These are phyloP conservation scores for Rubroboletus satanas DNA, from an alignment of 768 basidiomycete species.

Conservation along the genomic window DNA sequence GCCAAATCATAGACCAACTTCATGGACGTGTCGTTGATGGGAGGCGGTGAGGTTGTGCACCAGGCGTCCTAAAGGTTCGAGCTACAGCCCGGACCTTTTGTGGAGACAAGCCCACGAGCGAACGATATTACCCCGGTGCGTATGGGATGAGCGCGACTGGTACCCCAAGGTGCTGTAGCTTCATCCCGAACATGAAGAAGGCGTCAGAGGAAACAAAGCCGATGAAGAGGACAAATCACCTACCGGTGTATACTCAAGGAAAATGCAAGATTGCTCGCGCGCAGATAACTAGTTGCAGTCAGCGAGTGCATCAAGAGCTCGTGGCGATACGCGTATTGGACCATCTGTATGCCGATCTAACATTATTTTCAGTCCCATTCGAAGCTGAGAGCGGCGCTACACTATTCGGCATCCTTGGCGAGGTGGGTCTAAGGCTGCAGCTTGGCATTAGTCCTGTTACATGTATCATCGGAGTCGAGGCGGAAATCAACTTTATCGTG, in stretches of 20 bases:
- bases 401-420: neutral
- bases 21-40: slow-evolving; percentile 24
- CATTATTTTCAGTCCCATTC: neutral
- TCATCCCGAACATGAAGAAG: neutral
- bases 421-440: too few relatives aligned
- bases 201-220: too few relatives aligned
- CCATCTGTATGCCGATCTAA: neutral
- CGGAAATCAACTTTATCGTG: neutral
- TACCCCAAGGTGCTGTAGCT: slow-evolving; percentile 4
- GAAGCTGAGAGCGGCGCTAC: neutral
- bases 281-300: neutral
- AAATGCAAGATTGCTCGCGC: neutral
- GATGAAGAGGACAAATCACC: neutral
- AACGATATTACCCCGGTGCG: slow-evolving; percentile 17
- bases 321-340: neutral
- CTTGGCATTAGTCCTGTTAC: neutral
- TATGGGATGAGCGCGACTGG: slow-evolving; percentile 4
- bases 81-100: slow-evolving; percentile 13
- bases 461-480: neutral
- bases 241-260: neutral
- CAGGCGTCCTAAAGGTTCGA: slow-evolving; percentile 17
- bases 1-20: slow-evolving; percentile 18
- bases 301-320: neutral
- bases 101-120: slow-evolving; percentile 16
- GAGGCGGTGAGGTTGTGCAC: slow-evolving; percentile 21